phyloP scores from a whole-genome alignment of 768 basidiomycete genomes.

The Phanerodontia chrysosporium region DNA sequence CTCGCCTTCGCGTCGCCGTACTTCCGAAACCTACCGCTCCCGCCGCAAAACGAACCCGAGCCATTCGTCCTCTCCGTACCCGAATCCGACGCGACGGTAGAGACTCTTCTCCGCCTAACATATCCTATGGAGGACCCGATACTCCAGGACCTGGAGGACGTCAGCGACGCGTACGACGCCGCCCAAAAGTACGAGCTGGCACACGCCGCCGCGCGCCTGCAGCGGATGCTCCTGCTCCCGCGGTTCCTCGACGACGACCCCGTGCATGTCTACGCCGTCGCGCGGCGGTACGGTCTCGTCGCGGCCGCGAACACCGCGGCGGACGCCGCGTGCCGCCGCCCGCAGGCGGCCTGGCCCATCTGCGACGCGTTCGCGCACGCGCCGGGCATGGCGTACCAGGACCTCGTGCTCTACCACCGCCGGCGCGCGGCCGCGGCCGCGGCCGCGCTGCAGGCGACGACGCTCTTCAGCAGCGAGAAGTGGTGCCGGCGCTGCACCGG shows the following conservation, averaged over 20 bases:
- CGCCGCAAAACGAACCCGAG: slow-evolving; percentile 22
- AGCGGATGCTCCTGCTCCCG: slow-evolving; percentile 46
- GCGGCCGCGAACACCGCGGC: slow-evolving; percentile 63
- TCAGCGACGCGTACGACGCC: slow-evolving; percentile 44
- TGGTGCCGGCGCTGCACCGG: neutral
- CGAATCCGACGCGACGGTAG: slow-evolving; percentile 43
- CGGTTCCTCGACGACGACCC: slow-evolving; percentile 47
- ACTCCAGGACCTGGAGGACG: slow-evolving; percentile 48
- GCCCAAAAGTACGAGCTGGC: slow-evolving; percentile 64
- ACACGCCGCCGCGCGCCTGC: slow-evolving; percentile 43
- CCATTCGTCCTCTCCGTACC: slow-evolving; percentile 51
- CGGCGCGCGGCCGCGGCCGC: slow-evolving; percentile 46
- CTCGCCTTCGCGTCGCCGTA: slow-evolving; percentile 63
- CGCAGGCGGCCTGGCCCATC: slow-evolving; percentile 54
- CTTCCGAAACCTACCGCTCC: slow-evolving; percentile 62
- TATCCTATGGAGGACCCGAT: slow-evolving; percentile 58
- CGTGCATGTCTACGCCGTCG: slow-evolving; percentile 66
- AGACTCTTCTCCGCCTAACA: slow-evolving; percentile 51
- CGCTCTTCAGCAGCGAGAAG: neutral
- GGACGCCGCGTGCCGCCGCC: slow-evolving; percentile 45
- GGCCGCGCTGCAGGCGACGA: slow-evolving; percentile 34
- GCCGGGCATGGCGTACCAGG: slow-evolving; percentile 62
- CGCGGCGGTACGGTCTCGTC: slow-evolving; percentile 59
- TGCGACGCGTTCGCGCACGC: slow-evolving; percentile 63
- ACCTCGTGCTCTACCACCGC: slow-evolving; percentile 57